phyloP scores from a whole-genome alignment of 805 yeast species.

The Yarrowia bubula region DNA sequence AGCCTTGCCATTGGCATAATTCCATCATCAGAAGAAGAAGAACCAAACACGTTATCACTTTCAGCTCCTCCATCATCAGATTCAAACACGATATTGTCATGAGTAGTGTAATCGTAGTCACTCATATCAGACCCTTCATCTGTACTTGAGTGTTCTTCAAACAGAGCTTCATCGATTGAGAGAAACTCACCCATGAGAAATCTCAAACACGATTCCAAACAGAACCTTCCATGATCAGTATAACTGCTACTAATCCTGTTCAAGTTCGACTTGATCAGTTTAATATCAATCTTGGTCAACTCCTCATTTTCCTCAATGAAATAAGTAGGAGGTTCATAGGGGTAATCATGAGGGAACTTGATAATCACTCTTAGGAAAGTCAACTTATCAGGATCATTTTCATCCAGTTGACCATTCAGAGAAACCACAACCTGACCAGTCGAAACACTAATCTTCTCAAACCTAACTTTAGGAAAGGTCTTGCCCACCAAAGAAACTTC shows the following conservation, averaged over 20 bases:
- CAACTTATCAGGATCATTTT: conserved; percentile 43
- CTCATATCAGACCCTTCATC: conserved; percentile 43
- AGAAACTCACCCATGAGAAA: conserved; percentile 61
- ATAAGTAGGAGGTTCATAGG: conserved; percentile 57
- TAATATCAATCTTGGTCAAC: conserved; percentile 48
- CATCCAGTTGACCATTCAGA: conserved; percentile 76
- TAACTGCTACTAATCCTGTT: conserved; percentile 56
- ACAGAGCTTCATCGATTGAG: conserved; percentile 9
- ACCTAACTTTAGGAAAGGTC: conserved; percentile 79
- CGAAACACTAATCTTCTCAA: conserved; percentile 84
- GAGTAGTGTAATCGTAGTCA: conserved; percentile 36
- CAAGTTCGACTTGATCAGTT: conserved; percentile 52
- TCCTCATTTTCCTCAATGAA: conserved; percentile 79
- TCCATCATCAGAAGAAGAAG: conserved; percentile 26
- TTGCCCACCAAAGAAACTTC: conserved; percentile 87
- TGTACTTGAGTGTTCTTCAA: background rate
- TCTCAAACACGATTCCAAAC: conserved; percentile 77
- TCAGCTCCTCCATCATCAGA: conserved; percentile 39
- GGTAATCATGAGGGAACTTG: conserved; percentile 72
- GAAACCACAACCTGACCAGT: conserved; percentile 77
- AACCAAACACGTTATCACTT: conserved; percentile 14
- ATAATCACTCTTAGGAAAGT: conserved; percentile 69
- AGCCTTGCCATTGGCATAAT: conserved; percentile 11
- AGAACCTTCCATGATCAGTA: conserved; percentile 57
- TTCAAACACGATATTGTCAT: conserved; percentile 33